phyloP scores from a whole-genome alignment of 345 rosid genomes.

The Aquilaria sinensis region DNA sequence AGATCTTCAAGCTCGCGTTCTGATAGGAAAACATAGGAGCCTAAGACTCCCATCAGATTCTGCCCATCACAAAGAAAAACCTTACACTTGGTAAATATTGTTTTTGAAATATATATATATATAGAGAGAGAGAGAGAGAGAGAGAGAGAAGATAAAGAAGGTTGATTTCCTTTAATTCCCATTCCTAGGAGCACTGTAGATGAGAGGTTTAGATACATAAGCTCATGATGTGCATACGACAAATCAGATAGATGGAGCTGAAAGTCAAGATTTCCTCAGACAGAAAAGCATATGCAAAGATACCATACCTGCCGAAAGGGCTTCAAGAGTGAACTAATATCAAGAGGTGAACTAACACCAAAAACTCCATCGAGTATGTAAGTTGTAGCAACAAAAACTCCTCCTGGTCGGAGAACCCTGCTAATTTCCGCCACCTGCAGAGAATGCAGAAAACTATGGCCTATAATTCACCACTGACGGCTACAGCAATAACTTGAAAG shows the following conservation, averaged over 20 bases:
- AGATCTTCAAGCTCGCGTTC: slow-evolving; percentile 81
- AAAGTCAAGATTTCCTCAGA: not conserved
- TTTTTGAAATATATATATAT: not conserved
- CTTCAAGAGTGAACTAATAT: slow-evolving; percentile 40
- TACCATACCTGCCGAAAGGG: slow-evolving; percentile 47
- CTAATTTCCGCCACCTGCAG: slow-evolving; percentile 78
- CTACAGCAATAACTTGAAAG: no score
- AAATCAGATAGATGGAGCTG: not conserved
- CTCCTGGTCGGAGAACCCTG: slow-evolving; percentile 82
- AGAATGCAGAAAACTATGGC: not conserved
- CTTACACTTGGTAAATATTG: not conserved
- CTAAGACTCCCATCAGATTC: slow-evolving; percentile 44
- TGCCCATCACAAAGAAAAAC: slow-evolving; percentile 11
- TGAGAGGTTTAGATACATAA: no score
- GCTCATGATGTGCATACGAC: no score
- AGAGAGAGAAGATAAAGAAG: no score
- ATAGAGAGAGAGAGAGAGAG: no score
- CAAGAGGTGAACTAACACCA: slow-evolving; percentile 39
- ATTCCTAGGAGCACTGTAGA: not conserved
- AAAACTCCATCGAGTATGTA: slow-evolving; percentile 59
- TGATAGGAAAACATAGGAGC: slow-evolving; percentile 40
- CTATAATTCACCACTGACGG: not conserved
- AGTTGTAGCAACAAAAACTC: slow-evolving; percentile 82
- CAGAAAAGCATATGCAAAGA: not conserved
- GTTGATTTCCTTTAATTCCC: not conserved